Base-by-base conservation (phyloP, 2,329 filamentous ascomycete species). In the Scedosporium boydii region DNA sequence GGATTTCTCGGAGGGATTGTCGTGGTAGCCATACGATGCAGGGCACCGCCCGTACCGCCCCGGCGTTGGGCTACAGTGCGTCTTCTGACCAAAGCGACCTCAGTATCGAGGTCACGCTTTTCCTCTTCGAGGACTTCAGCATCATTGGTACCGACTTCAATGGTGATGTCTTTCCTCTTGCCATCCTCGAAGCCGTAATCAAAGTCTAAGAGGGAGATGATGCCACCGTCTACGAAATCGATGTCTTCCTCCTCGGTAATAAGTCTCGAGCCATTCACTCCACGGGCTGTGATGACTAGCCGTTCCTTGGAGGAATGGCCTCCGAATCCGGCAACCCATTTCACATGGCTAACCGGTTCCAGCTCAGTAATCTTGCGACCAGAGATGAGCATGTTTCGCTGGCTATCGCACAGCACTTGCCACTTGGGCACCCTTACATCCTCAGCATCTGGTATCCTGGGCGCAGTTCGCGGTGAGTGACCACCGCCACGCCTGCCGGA, bases 71-170 rank as follows among this genome's bases (percentile, higher is more conserved):
- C 82, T 16, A 89, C 87, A 3, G 90, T 93, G 66, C 90, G 81
- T 65, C 89, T 82, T 67, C 90, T 83, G 59, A 91, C 88, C 67
- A 93, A 85, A 65, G 90, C 90, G 21, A 95, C 89, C 71, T 93
- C 90, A 1, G 87, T 85, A 63, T 88, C 90, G 63, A 93, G 78
- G 67, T 91, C 89, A 23, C 88, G 84, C 65, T 83, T 82, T 68
- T 90, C 88, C 70, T 93, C 90, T 67, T 87, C 84, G 18, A 95
- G 75, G 0, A 85, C 76, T 70, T 91, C 89, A 0, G 89, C 85
- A 58, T 87, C 80, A 26, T 82, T 82, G 38, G 86, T 85, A 10
- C 90, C 90, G 27, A 93, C 85, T 69, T 93, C 90, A 60, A 95
- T 87, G 1, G 81, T 86, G 51, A 90, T 74, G 64, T 88, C 82